Percentiles rank a stretch among this genome's conserved stretches.
phyloP scores from a whole-genome alignment of 352 stramenopile species.

The Pythium vanterpoolii region DNA sequence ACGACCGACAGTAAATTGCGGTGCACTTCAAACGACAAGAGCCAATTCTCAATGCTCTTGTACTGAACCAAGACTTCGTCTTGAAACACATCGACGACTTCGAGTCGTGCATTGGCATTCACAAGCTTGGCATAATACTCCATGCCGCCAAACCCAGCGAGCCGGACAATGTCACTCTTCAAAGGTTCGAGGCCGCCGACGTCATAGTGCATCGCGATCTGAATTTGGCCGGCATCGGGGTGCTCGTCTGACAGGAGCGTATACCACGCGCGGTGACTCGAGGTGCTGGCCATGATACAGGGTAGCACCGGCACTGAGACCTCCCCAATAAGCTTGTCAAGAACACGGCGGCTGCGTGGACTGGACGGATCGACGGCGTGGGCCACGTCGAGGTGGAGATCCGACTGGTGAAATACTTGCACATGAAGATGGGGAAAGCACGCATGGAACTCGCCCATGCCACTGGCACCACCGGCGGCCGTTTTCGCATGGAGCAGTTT shows the following conservation, averaged over 20 bases:
- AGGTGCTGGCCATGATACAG: constrained; percentile 55
- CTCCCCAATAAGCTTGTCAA: constrained; percentile 54
- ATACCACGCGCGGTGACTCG: constrained; percentile 57
- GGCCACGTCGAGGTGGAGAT: constrained; percentile 23
- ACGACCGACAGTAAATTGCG: constrained; percentile 66
- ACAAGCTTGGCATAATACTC: constrained; percentile 71
- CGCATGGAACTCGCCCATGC: constrained; percentile 35
- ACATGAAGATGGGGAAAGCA: constrained; percentile 58
- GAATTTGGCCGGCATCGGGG: constrained; percentile 55
- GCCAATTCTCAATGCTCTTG: constrained; percentile 58
- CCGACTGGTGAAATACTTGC: constrained; percentile 53
- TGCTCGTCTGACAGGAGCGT: constrained; percentile 45
- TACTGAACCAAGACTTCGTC: constrained; percentile 60
- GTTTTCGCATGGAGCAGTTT: constrained; percentile 20
- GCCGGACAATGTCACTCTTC: constrained; percentile 55
- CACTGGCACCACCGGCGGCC: constrained; percentile 16
- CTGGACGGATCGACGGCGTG: constrained; percentile 5
- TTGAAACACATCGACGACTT: constrained; percentile 61
- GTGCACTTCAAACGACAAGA: constrained; percentile 59
- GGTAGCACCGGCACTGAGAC: constrained; percentile 55
- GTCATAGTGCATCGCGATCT: constrained; percentile 59
- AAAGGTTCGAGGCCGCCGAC: constrained; percentile 37
- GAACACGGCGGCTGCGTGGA: not conserved
- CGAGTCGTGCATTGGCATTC: constrained; percentile 38
- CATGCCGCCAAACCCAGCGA: constrained; percentile 57